Conservation (phyloP, 495 filamentous ascomycete species). For the Xylaria palmicola region DNA sequence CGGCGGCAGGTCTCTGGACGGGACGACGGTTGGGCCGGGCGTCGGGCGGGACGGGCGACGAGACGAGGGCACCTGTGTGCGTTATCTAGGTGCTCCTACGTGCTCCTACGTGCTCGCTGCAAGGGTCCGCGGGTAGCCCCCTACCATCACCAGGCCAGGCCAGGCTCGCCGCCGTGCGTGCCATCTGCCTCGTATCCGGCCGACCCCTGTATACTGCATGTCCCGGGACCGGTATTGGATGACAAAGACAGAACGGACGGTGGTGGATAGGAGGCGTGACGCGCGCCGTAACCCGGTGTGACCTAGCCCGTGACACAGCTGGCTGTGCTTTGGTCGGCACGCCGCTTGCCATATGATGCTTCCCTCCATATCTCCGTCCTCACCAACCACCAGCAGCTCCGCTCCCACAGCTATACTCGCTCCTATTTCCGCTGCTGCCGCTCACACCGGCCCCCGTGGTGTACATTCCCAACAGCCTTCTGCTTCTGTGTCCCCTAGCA, state of each 20-base stretch:
- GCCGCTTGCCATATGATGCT: slow-evolving; percentile 3
- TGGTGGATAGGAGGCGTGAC: not conserved
- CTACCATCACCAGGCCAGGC: too few species aligned
- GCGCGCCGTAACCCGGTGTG: not conserved
- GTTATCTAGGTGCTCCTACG: not conserved
- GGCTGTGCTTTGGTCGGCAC: not conserved
- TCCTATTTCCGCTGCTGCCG: not conserved
- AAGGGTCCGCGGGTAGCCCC: too few species aligned
- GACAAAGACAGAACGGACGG: not conserved
- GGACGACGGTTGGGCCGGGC: not conserved
- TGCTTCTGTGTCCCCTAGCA: not conserved
- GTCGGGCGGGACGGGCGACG: not conserved
- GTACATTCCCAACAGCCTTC: not conserved
- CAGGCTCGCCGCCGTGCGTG: too few species aligned
- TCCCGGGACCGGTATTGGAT: not conserved
- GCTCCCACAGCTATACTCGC: not conserved
- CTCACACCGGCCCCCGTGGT: not conserved
- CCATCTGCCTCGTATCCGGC: too few species aligned
- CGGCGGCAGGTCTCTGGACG: too few species aligned
- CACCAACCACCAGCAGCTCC: not conserved
- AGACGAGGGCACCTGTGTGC: not conserved
- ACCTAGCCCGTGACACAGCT: slow-evolving; percentile 4
- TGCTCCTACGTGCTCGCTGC: too few species aligned
- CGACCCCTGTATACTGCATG: not conserved
- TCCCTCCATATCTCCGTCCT: slow-evolving; percentile 9